Conservation (phyloP, 345 rosid species). For the Eucalyptus polyanthemos region DNA sequence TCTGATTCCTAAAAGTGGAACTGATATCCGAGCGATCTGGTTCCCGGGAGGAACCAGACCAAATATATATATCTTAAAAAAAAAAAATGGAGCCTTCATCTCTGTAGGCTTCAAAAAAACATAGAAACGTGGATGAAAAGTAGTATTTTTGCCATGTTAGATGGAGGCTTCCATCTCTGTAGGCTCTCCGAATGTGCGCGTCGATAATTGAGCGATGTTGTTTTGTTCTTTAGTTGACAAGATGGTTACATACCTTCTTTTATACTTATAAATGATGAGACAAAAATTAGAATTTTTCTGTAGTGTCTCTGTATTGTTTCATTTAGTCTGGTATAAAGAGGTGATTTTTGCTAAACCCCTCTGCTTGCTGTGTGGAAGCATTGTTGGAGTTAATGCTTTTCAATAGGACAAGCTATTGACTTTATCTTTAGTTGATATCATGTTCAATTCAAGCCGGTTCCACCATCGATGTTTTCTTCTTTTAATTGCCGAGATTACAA, state of each 20-base stretch:
- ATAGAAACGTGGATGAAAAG: not conserved
- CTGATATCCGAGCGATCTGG: accelerated
- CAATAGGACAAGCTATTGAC: not conserved
- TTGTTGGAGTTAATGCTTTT: not conserved
- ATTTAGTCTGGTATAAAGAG: not conserved
- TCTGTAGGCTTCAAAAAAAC: not conserved
- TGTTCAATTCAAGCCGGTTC: not conserved
- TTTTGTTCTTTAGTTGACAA: not conserved
- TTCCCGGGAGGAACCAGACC: accelerated
- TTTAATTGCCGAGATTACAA: not conserved
- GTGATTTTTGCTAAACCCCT: not conserved
- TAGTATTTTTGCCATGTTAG: not conserved
- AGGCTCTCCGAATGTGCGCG: not conserved
- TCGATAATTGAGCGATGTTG: not conserved
- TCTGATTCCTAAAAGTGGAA: no score
- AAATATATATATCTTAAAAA: no score
- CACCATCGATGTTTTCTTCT: not conserved
- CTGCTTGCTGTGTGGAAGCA: not conserved
- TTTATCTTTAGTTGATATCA: not conserved
- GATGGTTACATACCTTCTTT: not conserved
- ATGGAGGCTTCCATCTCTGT: not conserved
- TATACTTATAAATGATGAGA: not conserved
- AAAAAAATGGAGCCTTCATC: not conserved
- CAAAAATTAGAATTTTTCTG: not conserved
- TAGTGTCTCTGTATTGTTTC: not conserved